Conservation (phyloP, 139 green algal species). For the Trebouxia sp. region DNA sequence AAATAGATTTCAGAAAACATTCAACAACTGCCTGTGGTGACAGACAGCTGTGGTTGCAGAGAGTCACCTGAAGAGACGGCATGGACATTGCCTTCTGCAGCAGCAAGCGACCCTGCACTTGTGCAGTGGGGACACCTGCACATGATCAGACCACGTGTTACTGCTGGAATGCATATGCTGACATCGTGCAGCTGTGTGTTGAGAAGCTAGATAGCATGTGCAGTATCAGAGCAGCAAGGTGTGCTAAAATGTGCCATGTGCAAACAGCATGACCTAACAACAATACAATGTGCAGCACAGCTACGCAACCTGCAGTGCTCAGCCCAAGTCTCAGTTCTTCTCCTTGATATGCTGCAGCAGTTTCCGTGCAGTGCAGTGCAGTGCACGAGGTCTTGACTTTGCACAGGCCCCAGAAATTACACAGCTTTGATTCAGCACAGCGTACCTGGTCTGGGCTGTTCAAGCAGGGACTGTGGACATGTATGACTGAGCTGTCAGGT, state of each 20-base stretch:
- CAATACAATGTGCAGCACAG: no score
- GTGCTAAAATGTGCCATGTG: background rate
- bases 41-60: background rate
- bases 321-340: no score
- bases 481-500: no score
- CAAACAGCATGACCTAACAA: no score
- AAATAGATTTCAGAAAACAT: background rate
- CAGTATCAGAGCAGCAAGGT: background rate
- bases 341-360: no score
- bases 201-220: background rate
- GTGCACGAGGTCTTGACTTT: no score
- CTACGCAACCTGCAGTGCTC: no score
- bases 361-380: no score
- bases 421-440: no score
- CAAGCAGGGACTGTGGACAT: no score
- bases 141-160: background rate
- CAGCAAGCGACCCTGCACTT: background rate
- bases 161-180: background rate
- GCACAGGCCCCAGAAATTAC: no score
- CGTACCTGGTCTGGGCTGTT: no score
- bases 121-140: background rate
- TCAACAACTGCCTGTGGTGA: background rate
- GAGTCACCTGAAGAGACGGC: constrained; percentile 6
- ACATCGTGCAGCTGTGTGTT: background rate
- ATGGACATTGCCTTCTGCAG: constrained; percentile 1